These are phyloP conservation scores for Cymbopogon citratus DNA, from an alignment of 176 grass and related monocot species.

Conservation along the genomic window DNA sequence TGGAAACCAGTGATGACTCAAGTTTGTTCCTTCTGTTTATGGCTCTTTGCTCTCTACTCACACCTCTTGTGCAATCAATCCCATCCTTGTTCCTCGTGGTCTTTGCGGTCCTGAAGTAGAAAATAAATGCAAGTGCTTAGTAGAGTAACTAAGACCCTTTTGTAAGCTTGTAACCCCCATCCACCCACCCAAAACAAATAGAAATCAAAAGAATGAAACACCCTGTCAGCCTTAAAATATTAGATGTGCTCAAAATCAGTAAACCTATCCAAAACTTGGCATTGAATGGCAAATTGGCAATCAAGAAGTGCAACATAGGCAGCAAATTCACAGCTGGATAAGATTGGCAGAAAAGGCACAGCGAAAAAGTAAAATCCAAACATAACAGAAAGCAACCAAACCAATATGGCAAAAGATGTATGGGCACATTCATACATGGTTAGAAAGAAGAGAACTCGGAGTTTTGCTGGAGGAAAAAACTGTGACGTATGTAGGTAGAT, in stretches of 20 bases:
- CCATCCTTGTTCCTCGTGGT: not conserved
- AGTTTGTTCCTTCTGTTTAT: not conserved
- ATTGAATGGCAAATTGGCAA: too few relatives aligned
- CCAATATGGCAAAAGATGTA: not conserved
- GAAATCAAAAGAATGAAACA: not conserved
- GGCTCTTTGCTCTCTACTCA: conserved; percentile 15
- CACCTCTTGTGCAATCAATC: not conserved
- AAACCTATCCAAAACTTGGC: too few relatives aligned
- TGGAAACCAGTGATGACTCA: not conserved
- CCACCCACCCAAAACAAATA: not conserved
- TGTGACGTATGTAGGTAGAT: not conserved
- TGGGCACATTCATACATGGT: not conserved
- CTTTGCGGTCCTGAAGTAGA: conserved; percentile 8
- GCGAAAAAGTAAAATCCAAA: not conserved
- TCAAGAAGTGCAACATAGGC: too few relatives aligned
- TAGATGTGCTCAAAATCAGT: not conserved
- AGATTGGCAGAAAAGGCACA: not conserved
- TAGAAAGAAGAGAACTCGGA: not conserved
- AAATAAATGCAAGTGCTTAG: not conserved
- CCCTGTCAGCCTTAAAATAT: not conserved
- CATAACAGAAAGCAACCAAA: not conserved
- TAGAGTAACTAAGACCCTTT: too few relatives aligned
- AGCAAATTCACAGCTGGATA: not conserved
- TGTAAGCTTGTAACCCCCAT: too few relatives aligned
- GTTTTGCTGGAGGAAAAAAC: not conserved